A percentile compares a stretch with the other conserved stretches of the same genome.
These are phyloP conservation scores for Clavispora vitiphila DNA, from an alignment of 805 yeast genomes.

Conservation along the genomic window DNA sequence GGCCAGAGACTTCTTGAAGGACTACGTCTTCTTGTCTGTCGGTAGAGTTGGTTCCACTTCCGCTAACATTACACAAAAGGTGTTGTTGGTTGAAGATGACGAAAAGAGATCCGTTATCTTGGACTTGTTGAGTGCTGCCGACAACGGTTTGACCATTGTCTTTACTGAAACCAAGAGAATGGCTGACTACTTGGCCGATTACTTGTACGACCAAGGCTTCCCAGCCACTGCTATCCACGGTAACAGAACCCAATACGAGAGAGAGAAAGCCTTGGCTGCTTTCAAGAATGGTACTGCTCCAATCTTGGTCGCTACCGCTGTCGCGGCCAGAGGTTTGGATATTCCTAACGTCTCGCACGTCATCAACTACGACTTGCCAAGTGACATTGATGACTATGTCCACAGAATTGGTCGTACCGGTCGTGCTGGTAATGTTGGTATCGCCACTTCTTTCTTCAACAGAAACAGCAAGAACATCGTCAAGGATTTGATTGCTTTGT, in stretches of 20 bases:
- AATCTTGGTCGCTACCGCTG: slow-evolving; percentile 97
- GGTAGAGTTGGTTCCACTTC: slow-evolving; percentile 99
- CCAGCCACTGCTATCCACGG: slow-evolving; percentile 99
- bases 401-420: slow-evolving; percentile 99
- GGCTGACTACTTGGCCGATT: slow-evolving; percentile 95
- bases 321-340: slow-evolving; percentile 99
- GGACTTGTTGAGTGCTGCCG: slow-evolving; percentile 71
- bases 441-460: slow-evolving; percentile 97
- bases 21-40: slow-evolving; percentile 91
- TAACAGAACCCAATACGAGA: slow-evolving; percentile 95
- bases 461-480: slow-evolving; percentile 88
- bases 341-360: slow-evolving; percentile 98
- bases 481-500: slow-evolving; percentile 80
- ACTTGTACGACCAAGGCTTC: slow-evolving; percentile 79
- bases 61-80: slow-evolving; percentile 94
- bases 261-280: slow-evolving; percentile 94
- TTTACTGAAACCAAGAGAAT: slow-evolving; percentile 98
- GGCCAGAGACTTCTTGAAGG: slow-evolving; percentile 95
- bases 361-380: slow-evolving; percentile 93
- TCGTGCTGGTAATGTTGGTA: slow-evolving; percentile 99
- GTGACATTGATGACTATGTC: slow-evolving; percentile 96
- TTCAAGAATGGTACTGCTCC: slow-evolving; percentile 92
- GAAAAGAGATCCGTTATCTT: slow-evolving; percentile 88
- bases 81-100: slow-evolving; percentile 88
- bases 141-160: slow-evolving; percentile 81